Evolutionary conservation across 148 eudicot species (phyloP), one percentile per base, ranked within the genome.

Genomic region (Rhododendron griersonianum): DNA sequence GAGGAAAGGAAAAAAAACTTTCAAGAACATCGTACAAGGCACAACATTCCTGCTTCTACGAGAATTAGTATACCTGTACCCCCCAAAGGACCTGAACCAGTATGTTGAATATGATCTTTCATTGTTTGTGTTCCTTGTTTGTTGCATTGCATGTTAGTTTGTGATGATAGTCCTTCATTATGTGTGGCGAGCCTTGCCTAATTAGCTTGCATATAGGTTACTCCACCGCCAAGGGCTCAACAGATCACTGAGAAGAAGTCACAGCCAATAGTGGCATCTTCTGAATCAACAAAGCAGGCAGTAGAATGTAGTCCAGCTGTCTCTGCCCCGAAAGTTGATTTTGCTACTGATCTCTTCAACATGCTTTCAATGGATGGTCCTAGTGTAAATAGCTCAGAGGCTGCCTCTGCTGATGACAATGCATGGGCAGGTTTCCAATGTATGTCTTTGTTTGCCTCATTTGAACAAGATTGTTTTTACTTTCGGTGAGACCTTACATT

Each of bases 391-490:
- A 86, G 92, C 86, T 85, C 94, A 59, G 98, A 80, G 69, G 92
- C 69, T 90, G 90, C 90, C 84, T 86, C 92, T 81, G 90, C 92
- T 86, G 99, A 95, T 87, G 99, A 94, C 86, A 91, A 75, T 92
- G 78, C 88, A 81, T 95, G 99, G 98, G 98, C 96, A 37, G 98
- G 98, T 81, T 98, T 98, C 85, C 99, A 95, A 86, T 93, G 99
- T 98, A 93, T 81, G 94, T 89, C 81, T 73, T 51, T 85, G 11
- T 85, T 28, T 21, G 25, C 55, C 37, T 74, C 28, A 69, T 51
- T 53, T 88, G 41, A 5, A 28, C 35, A 78, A 77, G 82, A 35
- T 44, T 37, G n/a, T 55, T 16, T 13, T 41, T 19, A 37, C 45
- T 55, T 11, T n/a, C 1, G 6, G 25, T 11, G 7, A 28, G 71